Conservation (phyloP, 2,329 filamentous ascomycete species). For the Nemania serpens region DNA sequence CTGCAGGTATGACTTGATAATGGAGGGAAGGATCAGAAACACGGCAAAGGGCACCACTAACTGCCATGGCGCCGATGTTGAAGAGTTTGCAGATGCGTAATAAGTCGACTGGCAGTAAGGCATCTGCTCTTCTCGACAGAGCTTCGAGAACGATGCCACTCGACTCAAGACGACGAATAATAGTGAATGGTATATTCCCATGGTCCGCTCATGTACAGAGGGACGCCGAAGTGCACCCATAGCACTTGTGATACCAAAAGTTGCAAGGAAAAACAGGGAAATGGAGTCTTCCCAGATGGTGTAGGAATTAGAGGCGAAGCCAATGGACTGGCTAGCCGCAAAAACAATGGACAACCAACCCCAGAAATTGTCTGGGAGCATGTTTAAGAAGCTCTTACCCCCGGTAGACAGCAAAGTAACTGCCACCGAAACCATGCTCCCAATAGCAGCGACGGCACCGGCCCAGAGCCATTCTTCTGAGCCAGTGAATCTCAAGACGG, state of each 20-base stretch:
- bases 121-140: slow-evolving; percentile 98
- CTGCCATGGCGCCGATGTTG: slow-evolving; percentile 91
- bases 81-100: slow-evolving; percentile 89
- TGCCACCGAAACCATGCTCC: slow-evolving; percentile 49
- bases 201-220: slow-evolving; percentile 66
- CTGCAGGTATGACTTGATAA: slow-evolving; percentile 78
- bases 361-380: slow-evolving; percentile 79
- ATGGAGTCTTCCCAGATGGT: slow-evolving; percentile 99
- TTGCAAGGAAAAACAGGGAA: slow-evolving; percentile 85
- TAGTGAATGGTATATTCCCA: slow-evolving; percentile 84
- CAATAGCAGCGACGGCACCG: slow-evolving; percentile 49
- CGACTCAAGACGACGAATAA: slow-evolving; percentile 81
- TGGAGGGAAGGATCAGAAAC: slow-evolving; percentile 70
- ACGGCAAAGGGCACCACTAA: slow-evolving; percentile 78
- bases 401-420: slow-evolving; percentile 49
- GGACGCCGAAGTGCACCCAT: slow-evolving; percentile 76
- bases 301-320: slow-evolving; percentile 97
- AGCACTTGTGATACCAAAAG: slow-evolving; percentile 79
- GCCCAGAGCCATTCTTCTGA: slow-evolving; percentile 49
- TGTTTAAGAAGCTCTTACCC: slow-evolving; percentile 51
- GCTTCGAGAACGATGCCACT: slow-evolving; percentile 81
- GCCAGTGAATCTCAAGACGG: slow-evolving; percentile 41
- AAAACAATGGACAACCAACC: slow-evolving; percentile 84
- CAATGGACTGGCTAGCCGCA: slow-evolving; percentile 84
- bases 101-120: slow-evolving; percentile 94